Evolutionary conservation across 306 rosid genomes (phyloP), one percentile per base, ranked within the genome.

Genomic region (Rubus idaeus): DNA sequence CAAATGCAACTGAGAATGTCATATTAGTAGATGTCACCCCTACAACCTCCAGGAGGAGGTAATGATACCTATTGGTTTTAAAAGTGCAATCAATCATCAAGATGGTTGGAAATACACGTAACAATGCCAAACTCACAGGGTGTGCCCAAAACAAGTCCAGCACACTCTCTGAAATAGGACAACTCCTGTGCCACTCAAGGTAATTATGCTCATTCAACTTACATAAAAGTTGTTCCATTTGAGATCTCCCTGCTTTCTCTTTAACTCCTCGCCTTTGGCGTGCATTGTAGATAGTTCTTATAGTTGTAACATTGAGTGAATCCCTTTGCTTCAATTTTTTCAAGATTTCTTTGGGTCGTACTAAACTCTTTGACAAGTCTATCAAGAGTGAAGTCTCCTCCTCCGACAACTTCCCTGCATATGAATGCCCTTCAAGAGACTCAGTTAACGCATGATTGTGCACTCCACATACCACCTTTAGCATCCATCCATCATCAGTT

Each of bases 281-380:
- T 55, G 79, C 85, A 78, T 82, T 82, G 69, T 82, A 78, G 46
- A 77, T 74, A 5, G 82, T 73, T 64, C 79, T 77, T 57, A 82
- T 73, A 8, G 79, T 73, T 37, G 71, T 73, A 74, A 67, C 67
- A 77, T 77, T 82, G 67, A 21, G 75, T 10, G 74, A 75, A 77
- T 77, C 82, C 39, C 79, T 64, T 49, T 65, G 44, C 82, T 82
- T 82, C 65, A 82, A 51, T 6, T 71, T 74, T 30, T 40, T 68
- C 82, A 82, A 58, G 45, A 82, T 82, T 39, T 82, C 85, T 68
- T 67, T 77, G 53, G 85, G 85, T n/a, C 68, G 66, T n/a, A 78
- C 82, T 67, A 65, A 47, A 30, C 62, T 77, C 60, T 78, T 82
- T 49, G 82, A 82, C 79, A 77, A 47, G 74, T 73, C 74, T 58